Evolutionary conservation across 2,329 filamentous ascomycete species (phyloP), one percentile per base, ranked within the genome.

Genomic region (Aotearoamyces nothofagi): DNA sequence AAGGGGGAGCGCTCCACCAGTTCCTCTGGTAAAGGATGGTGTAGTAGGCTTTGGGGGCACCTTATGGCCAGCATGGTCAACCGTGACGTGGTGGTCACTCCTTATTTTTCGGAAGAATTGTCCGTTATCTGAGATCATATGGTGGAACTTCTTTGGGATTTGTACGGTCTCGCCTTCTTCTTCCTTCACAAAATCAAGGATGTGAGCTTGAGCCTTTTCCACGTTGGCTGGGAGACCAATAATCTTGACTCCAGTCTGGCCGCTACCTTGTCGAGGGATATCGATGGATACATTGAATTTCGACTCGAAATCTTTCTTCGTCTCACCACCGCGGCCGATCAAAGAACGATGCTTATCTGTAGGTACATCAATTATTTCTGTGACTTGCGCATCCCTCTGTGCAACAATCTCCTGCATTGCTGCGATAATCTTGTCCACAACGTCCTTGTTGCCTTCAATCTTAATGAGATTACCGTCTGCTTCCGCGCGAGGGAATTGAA

Each of bases 401-500:
- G 68, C 60, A 16, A 92, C 83, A 42, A 92, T 79, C 26, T 72
- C 66, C 47, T 90, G 59, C 42, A 98, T 92, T 15, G 80, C 69
- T 30, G 75, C 66, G 45, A 87, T 64, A 42, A 98, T 92, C 57
- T 82, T 92, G 43, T 93, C 78, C 2, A 96, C 87, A 14, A 98
- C 63, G 22, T 74, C 72, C 37, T 71, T 74, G 26, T 78, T 77
- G 16, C 90, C 90, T 55, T 94, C 86, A 5, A 98, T 63, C 50
- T 78, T 86, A 54, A 98, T 93, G 15, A 67, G 69, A 47, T 78
- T 82, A 24, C 80, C 83, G 35, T 79, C 76, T 29, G 77, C 70
- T 33, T 92, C 86, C 39, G 81, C 76, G 51, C 86, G 84, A 33
- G 90, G 90, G 63, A 98, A 96, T 52, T 87, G 84, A 35, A 98